phyloP scores from a whole-genome alignment of 768 basidiomycete species.

The Clavaria fumosa region DNA sequence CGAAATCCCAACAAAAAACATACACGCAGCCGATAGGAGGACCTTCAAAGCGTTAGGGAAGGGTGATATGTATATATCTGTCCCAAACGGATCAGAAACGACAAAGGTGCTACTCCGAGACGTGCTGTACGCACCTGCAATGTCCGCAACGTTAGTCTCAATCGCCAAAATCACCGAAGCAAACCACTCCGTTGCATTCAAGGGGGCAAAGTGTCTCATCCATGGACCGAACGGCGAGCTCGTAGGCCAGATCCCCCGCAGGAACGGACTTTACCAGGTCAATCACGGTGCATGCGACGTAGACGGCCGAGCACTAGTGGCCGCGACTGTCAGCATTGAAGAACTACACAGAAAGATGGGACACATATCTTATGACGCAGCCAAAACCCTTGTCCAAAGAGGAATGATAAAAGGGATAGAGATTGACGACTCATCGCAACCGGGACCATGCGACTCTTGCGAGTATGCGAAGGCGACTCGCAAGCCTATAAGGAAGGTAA shows the following conservation, averaged over 20 bases:
- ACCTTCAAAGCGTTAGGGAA: neutral
- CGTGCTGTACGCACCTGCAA: too few species aligned
- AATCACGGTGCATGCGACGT: neutral
- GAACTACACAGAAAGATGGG: constrained; percentile 16
- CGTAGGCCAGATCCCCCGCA: too few species aligned
- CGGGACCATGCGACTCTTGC: neutral
- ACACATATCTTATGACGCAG: constrained; percentile 9
- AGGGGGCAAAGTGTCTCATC: too few species aligned
- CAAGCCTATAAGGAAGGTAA: neutral
- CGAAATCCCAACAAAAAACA: neutral
- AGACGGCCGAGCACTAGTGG: too few species aligned
- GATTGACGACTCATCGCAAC: neutral
- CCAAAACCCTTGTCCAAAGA: neutral
- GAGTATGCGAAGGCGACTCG: neutral
- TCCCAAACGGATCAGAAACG: too few species aligned
- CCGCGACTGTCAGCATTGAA: neutral
- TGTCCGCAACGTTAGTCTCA: too few species aligned
- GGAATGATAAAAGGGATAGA: neutral
- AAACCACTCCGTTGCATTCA: too few species aligned
- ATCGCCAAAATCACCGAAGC: too few species aligned
- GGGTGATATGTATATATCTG: too few species aligned
- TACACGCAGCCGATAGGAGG: neutral
- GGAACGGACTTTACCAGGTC: neutral
- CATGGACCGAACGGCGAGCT: too few species aligned
- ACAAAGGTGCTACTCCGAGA: too few species aligned